Evolutionary conservation across 768 basidiomycete genomes (phyloP).

Genomic region (Baorangia bicolor): DNA sequence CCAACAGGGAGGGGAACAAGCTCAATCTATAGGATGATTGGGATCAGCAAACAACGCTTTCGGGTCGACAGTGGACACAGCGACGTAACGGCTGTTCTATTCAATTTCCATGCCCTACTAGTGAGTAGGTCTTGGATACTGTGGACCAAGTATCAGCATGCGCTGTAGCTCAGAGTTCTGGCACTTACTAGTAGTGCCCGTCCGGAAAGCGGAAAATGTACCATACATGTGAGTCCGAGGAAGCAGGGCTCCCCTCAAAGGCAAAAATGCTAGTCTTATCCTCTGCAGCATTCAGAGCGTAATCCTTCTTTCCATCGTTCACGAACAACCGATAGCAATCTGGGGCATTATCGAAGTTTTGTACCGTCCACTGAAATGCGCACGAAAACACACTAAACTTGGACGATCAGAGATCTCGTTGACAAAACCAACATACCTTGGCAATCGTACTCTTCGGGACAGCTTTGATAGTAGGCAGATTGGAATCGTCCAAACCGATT

Average conservation of each 20-base stretch:
- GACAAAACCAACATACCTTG: background rate
- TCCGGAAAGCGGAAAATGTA: constrained; percentile 1
- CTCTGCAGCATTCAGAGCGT: background rate
- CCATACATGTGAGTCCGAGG: constrained; percentile 10
- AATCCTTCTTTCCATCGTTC: constrained; percentile 8
- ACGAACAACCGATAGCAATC: constrained; percentile 12
- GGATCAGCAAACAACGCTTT: background rate
- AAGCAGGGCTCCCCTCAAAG: background rate
- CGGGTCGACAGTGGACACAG: no score
- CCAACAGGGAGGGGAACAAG: constrained; percentile 1
- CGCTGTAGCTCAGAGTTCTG: background rate
- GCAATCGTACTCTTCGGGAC: background rate
- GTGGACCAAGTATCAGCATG: background rate
- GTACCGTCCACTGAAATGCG: constrained; percentile 5
- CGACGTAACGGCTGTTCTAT: constrained; percentile 1
- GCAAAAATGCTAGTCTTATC: background rate
- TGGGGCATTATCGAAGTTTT: constrained; percentile 1
- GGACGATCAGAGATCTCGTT: background rate
- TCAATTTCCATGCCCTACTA: constrained; percentile 6
- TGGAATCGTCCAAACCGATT: background rate
- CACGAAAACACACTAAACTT: background rate
- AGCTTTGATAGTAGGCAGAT: background rate
- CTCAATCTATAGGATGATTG: background rate
- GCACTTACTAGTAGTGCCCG: constrained; percentile 1
- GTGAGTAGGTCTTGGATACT: constrained; percentile 3